Conservation (phyloP, 2,329 filamentous ascomycete species). For the Byssothecium circinans region DNA sequence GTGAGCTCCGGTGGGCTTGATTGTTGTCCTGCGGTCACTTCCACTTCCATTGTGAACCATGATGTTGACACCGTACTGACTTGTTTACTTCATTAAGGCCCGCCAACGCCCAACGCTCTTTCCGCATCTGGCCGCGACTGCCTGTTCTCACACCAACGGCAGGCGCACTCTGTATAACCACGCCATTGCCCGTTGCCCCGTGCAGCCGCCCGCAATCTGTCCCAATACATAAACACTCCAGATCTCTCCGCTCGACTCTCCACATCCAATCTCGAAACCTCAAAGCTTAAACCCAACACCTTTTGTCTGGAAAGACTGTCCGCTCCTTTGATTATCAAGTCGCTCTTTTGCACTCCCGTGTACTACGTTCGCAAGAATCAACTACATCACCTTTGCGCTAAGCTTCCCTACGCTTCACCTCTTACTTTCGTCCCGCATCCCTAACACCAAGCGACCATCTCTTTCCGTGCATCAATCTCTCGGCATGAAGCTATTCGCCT, state of each 20-base stretch:
- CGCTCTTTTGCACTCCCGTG: background rate
- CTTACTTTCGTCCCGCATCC: background rate
- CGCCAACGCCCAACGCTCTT: background rate
- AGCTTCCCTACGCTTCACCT: background rate
- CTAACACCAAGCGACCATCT: background rate
- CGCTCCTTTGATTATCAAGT: background rate
- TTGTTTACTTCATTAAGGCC: too few species aligned
- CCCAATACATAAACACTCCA: background rate
- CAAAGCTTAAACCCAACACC: background rate
- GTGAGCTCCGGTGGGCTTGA: too few species aligned
- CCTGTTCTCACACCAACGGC: background rate
- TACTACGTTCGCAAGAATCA: background rate
- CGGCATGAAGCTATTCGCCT: constrained; percentile 32
- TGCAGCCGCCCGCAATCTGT: background rate
- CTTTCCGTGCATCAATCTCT: background rate
- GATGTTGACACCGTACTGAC: too few species aligned
- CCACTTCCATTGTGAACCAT: too few species aligned
- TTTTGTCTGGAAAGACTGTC: background rate
- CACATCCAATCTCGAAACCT: background rate
- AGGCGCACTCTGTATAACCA: background rate
- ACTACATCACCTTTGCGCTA: background rate
- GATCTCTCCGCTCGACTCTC: background rate
- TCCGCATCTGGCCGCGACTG: background rate
- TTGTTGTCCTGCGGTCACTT: too few species aligned
- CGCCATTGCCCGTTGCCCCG: background rate